Percentiles rank a stretch among this genome's conserved stretches.
These are phyloP conservation scores for Volvariella surrecta DNA, from an alignment of 1,284 basidiomycete species.

Conservation along the genomic window DNA sequence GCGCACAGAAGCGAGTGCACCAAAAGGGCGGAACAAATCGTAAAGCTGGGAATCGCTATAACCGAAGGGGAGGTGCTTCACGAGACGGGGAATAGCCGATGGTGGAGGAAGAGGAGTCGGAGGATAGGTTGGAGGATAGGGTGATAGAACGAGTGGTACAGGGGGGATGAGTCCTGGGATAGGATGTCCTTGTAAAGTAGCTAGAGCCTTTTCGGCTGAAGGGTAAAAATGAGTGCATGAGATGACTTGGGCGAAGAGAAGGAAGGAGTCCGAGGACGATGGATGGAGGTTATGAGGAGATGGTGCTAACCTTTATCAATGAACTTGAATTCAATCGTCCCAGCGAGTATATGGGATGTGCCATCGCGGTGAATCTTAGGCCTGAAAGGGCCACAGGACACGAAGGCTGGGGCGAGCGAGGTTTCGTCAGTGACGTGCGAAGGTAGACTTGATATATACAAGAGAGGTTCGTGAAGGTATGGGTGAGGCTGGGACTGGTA, in stretches of 20 bases:
- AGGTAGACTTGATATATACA: conserved; percentile 70
- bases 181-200: conserved; percentile 69
- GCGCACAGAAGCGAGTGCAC: conserved; percentile 62
- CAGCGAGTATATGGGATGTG: conserved; percentile 40
- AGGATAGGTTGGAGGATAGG: conserved; percentile 64
- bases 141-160: conserved; percentile 58
- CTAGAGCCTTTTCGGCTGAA: conserved; percentile 80
- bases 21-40: conserved; percentile 66
- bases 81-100: conserved; percentile 62
- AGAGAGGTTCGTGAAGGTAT: conserved; percentile 70
- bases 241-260: neutral
- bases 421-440: conserved; percentile 64
- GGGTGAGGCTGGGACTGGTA: conserved; percentile 47
- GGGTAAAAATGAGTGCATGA: conserved; percentile 8
- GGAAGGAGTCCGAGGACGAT: neutral
- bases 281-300: conserved; percentile 6
- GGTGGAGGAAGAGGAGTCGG: conserved; percentile 66
- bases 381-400: conserved; percentile 68
- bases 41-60: conserved; percentile 72
- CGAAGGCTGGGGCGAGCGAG: conserved; percentile 54
- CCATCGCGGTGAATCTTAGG: conserved; percentile 63
- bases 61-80: conserved; percentile 64
- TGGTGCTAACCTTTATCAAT: conserved; percentile 59
- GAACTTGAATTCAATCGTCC: conserved; percentile 72
- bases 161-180: conserved; percentile 49